These are phyloP conservation scores for Pichia paraexigua DNA, from an alignment of 805 yeast genomes.

Conservation along the genomic window DNA sequence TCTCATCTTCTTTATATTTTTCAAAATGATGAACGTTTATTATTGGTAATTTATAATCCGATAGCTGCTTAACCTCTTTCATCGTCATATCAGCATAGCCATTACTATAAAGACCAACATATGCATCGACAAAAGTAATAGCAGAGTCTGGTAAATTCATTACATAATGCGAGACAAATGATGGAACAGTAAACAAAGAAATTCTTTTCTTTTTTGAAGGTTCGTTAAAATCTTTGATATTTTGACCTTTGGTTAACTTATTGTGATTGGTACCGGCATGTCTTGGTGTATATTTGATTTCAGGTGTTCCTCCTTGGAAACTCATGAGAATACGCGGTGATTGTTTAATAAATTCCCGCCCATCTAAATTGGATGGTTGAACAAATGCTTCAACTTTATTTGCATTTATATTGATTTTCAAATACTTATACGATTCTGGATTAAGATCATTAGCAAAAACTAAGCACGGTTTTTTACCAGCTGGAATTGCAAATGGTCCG, in stretches of 20 bases:
- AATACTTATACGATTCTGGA: constrained; percentile 72
- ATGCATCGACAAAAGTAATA: constrained; percentile 69
- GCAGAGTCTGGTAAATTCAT: constrained; percentile 97
- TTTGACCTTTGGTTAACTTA: constrained; percentile 6
- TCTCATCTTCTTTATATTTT: constrained; percentile 67
- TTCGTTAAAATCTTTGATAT: constrained; percentile 2
- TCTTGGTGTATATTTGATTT: constrained; percentile 31
- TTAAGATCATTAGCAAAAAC: constrained; percentile 91
- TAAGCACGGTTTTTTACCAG: constrained; percentile 72
- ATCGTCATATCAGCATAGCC: constrained; percentile 31
- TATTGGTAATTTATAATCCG: constrained; percentile 55
- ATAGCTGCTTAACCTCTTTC: constrained; percentile 28
- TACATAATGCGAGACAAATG: constrained; percentile 60
- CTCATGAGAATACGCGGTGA: constrained; percentile 47
- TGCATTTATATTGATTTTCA: constrained; percentile 50
- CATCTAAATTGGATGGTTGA: constrained; percentile 65
- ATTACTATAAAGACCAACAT: constrained; percentile 57
- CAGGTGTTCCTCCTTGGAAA: constrained; percentile 33
- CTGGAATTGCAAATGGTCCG: constrained; percentile 96
- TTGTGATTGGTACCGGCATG: constrained; percentile 21
- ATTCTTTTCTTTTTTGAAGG: constrained; percentile 21
- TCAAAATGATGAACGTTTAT: constrained; percentile 91
- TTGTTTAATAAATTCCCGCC: constrained; percentile 64
- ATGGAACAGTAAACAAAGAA: constrained; percentile 39
- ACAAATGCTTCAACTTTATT: constrained; percentile 62